These are phyloP conservation scores for Psidium guajava DNA, from an alignment of 345 rosid genomes.

Conservation along the genomic window DNA sequence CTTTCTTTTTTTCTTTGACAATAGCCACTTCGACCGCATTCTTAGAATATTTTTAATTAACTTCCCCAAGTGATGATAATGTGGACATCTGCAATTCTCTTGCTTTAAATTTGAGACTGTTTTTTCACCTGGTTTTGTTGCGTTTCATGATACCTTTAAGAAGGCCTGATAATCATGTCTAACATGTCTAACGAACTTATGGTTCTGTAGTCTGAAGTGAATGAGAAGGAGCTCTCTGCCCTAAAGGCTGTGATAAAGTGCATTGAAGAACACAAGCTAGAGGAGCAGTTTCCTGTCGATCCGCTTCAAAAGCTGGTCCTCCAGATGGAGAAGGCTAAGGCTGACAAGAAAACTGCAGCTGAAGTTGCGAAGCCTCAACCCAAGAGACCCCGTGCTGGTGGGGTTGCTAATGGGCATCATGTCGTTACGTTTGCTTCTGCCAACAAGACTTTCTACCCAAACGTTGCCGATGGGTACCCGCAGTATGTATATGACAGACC, in stretches of 20 bases:
- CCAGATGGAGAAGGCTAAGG: slow-evolving; percentile 89
- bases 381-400: slow-evolving; percentile 78
- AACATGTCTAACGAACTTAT: not conserved
- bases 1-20: not conserved
- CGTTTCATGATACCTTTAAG: not conserved
- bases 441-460: slow-evolving; percentile 49
- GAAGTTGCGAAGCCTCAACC: slow-evolving; percentile 87
- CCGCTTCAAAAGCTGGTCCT: slow-evolving; percentile 59
- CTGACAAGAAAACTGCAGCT: slow-evolving; percentile 77
- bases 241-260: slow-evolving; percentile 82
- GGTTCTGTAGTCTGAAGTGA: slow-evolving; percentile 59
- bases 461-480: slow-evolving; percentile 63
- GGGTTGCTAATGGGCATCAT: slow-evolving; percentile 53
- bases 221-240: slow-evolving; percentile 73
- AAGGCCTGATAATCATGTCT: not conserved
- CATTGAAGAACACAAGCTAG: slow-evolving; percentile 92
- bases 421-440: slow-evolving; percentile 22
- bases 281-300: slow-evolving; percentile 67
- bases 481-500: slow-evolving; percentile 79
- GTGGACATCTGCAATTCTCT: not conserved
- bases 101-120: not conserved
- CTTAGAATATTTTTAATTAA: not conserved
- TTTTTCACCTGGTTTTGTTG: not conserved
- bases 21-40: not conserved
- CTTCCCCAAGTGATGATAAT: not conserved